A percentile compares a stretch with the other conserved stretches of the same genome.
phyloP scores from a whole-genome alignment of 345 rosid species.

The Eucalyptus erythrocorys region DNA sequence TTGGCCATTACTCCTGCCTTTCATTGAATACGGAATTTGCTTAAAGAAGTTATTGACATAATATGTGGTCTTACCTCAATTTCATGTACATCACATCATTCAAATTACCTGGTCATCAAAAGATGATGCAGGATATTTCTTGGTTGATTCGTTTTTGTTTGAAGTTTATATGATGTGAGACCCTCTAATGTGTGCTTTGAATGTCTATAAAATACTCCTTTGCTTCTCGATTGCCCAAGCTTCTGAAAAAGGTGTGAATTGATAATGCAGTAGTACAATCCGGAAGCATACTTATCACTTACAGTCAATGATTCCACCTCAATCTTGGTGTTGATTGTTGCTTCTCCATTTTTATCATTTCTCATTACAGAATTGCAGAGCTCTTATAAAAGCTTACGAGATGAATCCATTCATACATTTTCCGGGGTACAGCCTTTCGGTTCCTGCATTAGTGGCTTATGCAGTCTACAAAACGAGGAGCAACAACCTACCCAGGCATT shows the following conservation, averaged over 20 bases:
- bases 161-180: background rate
- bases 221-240: background rate
- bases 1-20: background rate
- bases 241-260: background rate
- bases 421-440: constrained; percentile 52
- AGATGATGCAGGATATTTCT: background rate
- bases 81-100: background rate
- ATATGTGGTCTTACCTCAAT: background rate
- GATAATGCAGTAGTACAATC: background rate
- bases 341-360: background rate
- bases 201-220: background rate
- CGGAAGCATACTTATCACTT: background rate
- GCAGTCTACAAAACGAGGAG: constrained; percentile 34
- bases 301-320: background rate
- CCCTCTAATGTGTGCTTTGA: background rate
- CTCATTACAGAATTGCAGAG: constrained; percentile 57
- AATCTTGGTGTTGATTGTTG: background rate
- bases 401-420: constrained; percentile 74
- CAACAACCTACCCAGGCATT: background rate
- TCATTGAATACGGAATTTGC: background rate
- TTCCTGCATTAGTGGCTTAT: constrained; percentile 52
- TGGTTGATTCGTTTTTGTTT: background rate
- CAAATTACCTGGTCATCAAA: background rate
- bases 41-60: background rate
- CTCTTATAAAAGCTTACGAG: constrained; percentile 69